These are phyloP conservation scores for Talaromyces sp. DNA, from an alignment of 2,329 filamentous ascomycete species.

Conservation along the genomic window DNA sequence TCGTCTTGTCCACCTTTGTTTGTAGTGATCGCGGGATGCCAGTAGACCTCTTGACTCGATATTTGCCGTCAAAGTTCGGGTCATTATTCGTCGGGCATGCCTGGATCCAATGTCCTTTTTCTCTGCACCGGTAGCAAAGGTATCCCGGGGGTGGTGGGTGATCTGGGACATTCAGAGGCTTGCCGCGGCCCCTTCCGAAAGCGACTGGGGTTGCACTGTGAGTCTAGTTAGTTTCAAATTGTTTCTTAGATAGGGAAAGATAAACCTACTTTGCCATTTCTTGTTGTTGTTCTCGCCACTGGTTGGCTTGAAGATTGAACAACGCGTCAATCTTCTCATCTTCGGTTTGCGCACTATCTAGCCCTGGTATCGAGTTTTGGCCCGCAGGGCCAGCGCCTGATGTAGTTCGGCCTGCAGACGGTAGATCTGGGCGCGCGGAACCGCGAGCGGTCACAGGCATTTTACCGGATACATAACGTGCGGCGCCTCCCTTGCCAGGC, in stretches of 20 bases:
- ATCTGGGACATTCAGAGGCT: constrained; percentile 70
- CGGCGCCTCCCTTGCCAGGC: constrained; percentile 82
- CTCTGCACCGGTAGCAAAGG: constrained; percentile 91
- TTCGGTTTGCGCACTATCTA: constrained; percentile 80
- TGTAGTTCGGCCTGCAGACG: constrained; percentile 36
- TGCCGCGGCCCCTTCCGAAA: constrained; percentile 37
- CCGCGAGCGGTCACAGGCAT: constrained; percentile 88
- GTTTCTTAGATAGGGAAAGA: constrained; percentile 16
- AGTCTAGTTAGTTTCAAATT: constrained; percentile 26
- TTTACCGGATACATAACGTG: constrained; percentile 93
- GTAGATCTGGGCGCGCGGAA: constrained; percentile 63
- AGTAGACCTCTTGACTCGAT: constrained; percentile 91
- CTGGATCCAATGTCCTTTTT: constrained; percentile 99
- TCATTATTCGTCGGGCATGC: constrained; percentile 98
- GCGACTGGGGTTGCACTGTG: constrained; percentile 44
- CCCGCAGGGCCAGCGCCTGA: constrained; percentile 41
- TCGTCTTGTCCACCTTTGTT: constrained; percentile 90
- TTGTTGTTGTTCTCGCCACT: constrained; percentile 91
- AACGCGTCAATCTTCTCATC: constrained; percentile 92
- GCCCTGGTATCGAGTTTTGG: constrained; percentile 58
- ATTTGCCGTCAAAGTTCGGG: constrained; percentile 88
- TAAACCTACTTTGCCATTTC: constrained; percentile 73
- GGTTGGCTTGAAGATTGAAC: constrained; percentile 82
- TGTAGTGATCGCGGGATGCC: constrained; percentile 94
- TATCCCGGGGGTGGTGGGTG: constrained; percentile 92